Base-by-base conservation (phyloP, 2,329 filamentous ascomycete genomes). In the Monosporascus cannonballus region DNA sequence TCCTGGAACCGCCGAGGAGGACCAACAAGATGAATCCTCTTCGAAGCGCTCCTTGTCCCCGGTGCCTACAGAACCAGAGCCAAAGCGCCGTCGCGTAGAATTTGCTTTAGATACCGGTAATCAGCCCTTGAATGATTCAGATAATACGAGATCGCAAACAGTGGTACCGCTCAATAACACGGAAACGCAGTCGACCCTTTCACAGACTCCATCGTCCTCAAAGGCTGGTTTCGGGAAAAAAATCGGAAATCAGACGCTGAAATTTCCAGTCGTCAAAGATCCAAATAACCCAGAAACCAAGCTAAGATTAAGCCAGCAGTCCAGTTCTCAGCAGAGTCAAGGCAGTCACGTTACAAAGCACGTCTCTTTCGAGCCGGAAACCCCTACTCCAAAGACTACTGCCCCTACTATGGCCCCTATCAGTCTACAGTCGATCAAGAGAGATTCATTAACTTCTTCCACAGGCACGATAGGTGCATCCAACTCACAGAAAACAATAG, bases 211-310 rank as follows among this genome's bases (percentile, higher is more conserved):
- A 45, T 44, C 52, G 6, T 49, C 51, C 64, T 56, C 24, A 15
- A 61, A 42, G 44, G 54, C 62, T 62, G 74, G 69, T 69, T 66
- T 48, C 67, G 71, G 58, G 63, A 76, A 56, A 76, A 74, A 22
- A 66, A 66, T 41, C 59, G 67, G 22, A 67, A 71, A 68, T 25
- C 68, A 69, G 4, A 68, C 63, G 1, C 72, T 90, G 25, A 78
- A 77, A 27, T 95, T 90, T 62, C 80, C 86, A 1, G 80, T 91
- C 14, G 88, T 93, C 22, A 95, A 96, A 69, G 83, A 93, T 59
- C 80, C 85, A 1, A 78, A 84, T 59, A 83, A 89, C 60, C 78
- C 81, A 5, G 76, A 76, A 54, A 88, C 86, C 0, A 73, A 77
- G 27, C 60, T 83, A 46, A 81, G 85, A 45, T 72, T 90, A 30